Conservation (phyloP, 2,329 filamentous ascomycete genomes). For the Myriosclerotinia scirpicola region DNA sequence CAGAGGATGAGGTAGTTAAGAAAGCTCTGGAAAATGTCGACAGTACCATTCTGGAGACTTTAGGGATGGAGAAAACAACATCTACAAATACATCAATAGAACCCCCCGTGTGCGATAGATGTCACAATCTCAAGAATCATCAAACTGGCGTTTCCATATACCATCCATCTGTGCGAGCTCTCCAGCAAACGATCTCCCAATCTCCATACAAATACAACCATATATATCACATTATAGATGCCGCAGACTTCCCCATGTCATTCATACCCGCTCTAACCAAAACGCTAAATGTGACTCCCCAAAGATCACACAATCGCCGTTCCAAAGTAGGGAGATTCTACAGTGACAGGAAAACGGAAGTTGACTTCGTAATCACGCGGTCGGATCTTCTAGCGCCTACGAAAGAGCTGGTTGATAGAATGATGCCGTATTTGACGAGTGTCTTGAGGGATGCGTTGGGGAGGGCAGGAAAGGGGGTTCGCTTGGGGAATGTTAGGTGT, state of each 20-base stretch:
- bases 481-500: conserved; percentile 83
- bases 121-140: conserved; percentile 79
- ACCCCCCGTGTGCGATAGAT: conserved; percentile 77
- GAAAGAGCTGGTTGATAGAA: conserved; percentile 76
- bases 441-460: conserved; percentile 77
- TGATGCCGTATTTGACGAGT: conserved; percentile 82
- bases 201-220: conserved; percentile 90
- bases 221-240: conserved; percentile 92
- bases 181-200: conserved; percentile 81
- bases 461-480: conserved; percentile 62
- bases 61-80: conserved; percentile 25
- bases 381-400: conserved; percentile 81
- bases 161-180: conserved; percentile 77
- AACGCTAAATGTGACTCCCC: conserved; percentile 67
- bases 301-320: conserved; percentile 79
- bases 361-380: conserved; percentile 89
- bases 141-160: conserved; percentile 68
- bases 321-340: conserved; percentile 66
- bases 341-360: conserved; percentile 67
- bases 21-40: conserved; percentile 35
- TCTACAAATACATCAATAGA: conserved; percentile 26
- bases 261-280: conserved; percentile 74
- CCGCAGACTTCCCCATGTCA: conserved; percentile 95
- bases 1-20: conserved; percentile 51
- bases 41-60: conserved; percentile 9